Base-by-base conservation (phyloP, 345 rosid genomes). In the Cardamine occulta region DNA sequence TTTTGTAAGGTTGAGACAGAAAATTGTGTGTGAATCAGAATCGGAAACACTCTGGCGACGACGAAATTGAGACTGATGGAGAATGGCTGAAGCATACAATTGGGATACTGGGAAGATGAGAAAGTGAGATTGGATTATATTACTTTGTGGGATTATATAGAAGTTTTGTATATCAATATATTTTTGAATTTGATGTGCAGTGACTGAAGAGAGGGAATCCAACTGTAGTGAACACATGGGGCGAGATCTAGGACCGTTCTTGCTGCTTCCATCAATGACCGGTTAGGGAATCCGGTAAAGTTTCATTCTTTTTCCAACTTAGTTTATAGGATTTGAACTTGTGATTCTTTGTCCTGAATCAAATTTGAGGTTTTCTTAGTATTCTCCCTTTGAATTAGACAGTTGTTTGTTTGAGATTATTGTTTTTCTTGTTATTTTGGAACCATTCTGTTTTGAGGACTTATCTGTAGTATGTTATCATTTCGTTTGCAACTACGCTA, bases 151-250 rank as follows among this genome's bases (percentile, higher is more conserved):
- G 29, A 28, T 40, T 42, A 28, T 63, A 52, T 17, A 44, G 0
- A 52, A 56, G 44, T 69, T 19, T 31, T 1, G 11, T 14, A 53
- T n/a, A 13, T 39, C 28, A 8, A 63, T 26, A 42, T 49, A 13
- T 61, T 29, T 29, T 71, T 71, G 3, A 19, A 48, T 54, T 40
- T 37, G 61, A 66, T 78, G 48, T 67, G 32, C 75, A 95, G 97
- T 92, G 52, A 77, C 85, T 37, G 94, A 90, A 83, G 88, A 82
- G 84, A 62, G 85, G 85, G 28, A 77, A 56, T 58, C 85, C 94
- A 21, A 82, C 84, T 52, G 93, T 92, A 28, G 97, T 92, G 8
- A 88, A 92, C 64, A 85, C 91, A 78, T 92, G 99, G 98, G 97
- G 99, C 13, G 88, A 85, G 29, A 6, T 81, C 94, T 19, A 86